phyloP scores from a whole-genome alignment of 1,284 basidiomycete genomes.

The Ceratobasidium sp. region DNA sequence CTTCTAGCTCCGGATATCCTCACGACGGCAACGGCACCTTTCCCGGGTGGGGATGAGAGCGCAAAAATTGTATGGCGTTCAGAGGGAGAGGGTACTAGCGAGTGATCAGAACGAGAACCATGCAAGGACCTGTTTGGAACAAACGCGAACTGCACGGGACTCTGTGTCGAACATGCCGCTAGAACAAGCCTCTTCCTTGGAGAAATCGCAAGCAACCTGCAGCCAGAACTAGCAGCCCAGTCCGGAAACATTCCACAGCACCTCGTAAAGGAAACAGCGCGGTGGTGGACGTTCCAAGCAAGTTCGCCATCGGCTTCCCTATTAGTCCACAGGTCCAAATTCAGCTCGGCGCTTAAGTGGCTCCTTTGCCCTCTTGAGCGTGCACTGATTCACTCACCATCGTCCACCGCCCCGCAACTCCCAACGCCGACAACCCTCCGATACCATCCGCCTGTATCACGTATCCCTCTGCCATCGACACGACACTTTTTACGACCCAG shows the following conservation, averaged over 20 bases:
- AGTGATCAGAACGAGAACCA: slow-evolving; percentile 9
- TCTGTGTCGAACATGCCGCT: neutral
- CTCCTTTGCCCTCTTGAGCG: slow-evolving; percentile 26
- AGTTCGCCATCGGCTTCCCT: neutral
- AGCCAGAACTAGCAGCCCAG: neutral
- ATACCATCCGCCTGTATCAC: neutral
- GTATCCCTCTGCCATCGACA: neutral
- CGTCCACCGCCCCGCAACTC: neutral
- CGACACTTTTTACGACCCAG: neutral
- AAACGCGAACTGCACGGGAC: slow-evolving; percentile 12
- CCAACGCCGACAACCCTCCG: slow-evolving; percentile 1
- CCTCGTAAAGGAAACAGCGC: neutral
- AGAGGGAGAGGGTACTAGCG: slow-evolving; percentile 46
- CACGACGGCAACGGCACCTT: slow-evolving; percentile 82
- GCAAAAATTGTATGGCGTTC: slow-evolving; percentile 78
- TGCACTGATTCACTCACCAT: slow-evolving; percentile 7
- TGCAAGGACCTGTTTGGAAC: slow-evolving; percentile 1
- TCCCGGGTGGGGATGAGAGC: slow-evolving; percentile 83
- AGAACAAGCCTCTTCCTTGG: neutral
- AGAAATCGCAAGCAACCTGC: neutral
- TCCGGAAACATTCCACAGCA: neutral
- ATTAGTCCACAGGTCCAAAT: neutral
- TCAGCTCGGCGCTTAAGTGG: slow-evolving; percentile 31
- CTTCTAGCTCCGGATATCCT: slow-evolving; percentile 83
- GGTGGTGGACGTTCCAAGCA: neutral